Evolutionary conservation across 371 early-diverging fungal species (phyloP).

Genomic region (Mortierella sp.): DNA sequence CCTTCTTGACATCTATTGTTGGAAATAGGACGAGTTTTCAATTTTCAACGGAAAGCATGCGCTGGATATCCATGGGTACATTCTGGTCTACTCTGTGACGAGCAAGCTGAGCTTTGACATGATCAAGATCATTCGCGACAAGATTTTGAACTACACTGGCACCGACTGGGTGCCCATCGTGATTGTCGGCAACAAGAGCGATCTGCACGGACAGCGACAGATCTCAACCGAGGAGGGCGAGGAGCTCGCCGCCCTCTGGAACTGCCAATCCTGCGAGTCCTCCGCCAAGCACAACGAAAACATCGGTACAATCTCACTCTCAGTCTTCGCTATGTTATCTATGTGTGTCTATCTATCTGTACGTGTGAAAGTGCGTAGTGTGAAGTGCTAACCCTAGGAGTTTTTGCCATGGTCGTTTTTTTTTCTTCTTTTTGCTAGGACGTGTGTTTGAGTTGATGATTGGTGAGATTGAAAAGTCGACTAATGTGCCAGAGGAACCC

Average conservation of each 20-base stretch:
- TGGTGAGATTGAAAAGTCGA: constrained; percentile 76
- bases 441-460: constrained; percentile 79
- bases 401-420: constrained; percentile 11
- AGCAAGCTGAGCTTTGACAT: constrained; percentile 91
- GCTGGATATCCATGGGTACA: constrained; percentile 93
- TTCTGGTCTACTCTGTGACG: constrained; percentile 94
- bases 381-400: neutral
- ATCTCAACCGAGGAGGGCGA: constrained; percentile 85
- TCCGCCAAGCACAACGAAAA: constrained; percentile 94
- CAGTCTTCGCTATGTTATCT: constrained; percentile 1
- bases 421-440: constrained; percentile 53
- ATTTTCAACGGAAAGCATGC: constrained; percentile 92
- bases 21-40: constrained; percentile 95
- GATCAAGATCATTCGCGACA: constrained; percentile 91
- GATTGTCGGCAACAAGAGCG: constrained; percentile 95
- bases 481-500: constrained; percentile 71
- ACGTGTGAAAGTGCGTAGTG: neutral
- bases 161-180: constrained; percentile 92
- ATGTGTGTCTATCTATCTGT: neutral
- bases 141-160: constrained; percentile 94
- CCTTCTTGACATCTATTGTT: too few species aligned
- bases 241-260: constrained; percentile 83
- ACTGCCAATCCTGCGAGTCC: constrained; percentile 89
- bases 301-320: constrained; percentile 71
- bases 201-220: constrained; percentile 85